These are phyloP conservation scores for Baudoinia panamericana DNA, from an alignment of 495 filamentous ascomycete genomes.

Conservation along the genomic window DNA sequence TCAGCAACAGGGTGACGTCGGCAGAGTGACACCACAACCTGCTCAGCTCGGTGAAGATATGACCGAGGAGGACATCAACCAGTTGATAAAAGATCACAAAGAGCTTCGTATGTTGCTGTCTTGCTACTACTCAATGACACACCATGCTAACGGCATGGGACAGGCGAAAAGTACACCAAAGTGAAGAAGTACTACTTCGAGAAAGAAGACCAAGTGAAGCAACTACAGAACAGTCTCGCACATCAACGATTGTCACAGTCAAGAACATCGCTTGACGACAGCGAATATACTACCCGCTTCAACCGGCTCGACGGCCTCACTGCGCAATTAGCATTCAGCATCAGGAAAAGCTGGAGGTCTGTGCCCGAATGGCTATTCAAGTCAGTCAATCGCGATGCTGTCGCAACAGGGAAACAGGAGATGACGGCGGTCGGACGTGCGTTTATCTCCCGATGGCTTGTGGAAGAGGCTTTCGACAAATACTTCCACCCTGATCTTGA, in stretches of 20 bases:
- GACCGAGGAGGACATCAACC: slow-evolving; percentile 29
- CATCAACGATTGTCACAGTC: slow-evolving; percentile 91
- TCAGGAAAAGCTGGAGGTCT: slow-evolving; percentile 79
- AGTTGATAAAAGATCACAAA: slow-evolving; percentile 31
- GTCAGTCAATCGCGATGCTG: slow-evolving; percentile 71
- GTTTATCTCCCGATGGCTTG: slow-evolving; percentile 76
- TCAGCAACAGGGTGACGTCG: slow-evolving; percentile 22
- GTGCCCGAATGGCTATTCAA: slow-evolving; percentile 66
- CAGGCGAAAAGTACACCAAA: slow-evolving; percentile 92
- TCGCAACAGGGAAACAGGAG: slow-evolving; percentile 72
- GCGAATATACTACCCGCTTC: slow-evolving; percentile 83
- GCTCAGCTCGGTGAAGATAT: slow-evolving; percentile 22
- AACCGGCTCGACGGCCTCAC: slow-evolving; percentile 87
- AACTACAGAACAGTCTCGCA: slow-evolving; percentile 89
- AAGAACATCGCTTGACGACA: slow-evolving; percentile 89
- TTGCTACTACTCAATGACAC: too few relatives aligned
- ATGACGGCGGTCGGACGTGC: slow-evolving; percentile 95
- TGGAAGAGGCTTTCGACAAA: slow-evolving; percentile 79
- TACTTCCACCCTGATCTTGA: slow-evolving; percentile 88
- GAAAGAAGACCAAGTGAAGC: slow-evolving; percentile 82
- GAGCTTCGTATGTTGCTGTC: slow-evolving; percentile 27
- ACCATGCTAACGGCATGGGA: slow-evolving; percentile 2
- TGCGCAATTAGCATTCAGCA: slow-evolving; percentile 86
- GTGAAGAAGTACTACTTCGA: slow-evolving; percentile 97
- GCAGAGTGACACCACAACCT: slow-evolving; percentile 28